Evolutionary conservation across 2,329 filamentous ascomycete genomes (phyloP).

Genomic region (Westerdykella ornata): DNA sequence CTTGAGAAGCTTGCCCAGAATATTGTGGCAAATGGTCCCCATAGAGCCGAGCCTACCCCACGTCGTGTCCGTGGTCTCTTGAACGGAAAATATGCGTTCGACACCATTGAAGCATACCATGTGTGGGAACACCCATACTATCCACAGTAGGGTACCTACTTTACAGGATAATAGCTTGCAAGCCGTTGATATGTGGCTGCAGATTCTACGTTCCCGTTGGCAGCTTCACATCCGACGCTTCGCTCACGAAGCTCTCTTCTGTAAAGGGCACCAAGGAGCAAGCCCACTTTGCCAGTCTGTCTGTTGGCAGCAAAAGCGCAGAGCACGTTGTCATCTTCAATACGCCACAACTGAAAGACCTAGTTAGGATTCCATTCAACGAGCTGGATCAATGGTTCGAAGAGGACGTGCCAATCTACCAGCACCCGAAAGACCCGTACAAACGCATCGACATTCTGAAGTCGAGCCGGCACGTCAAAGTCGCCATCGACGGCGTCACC

Average conservation of each 20-base stretch:
- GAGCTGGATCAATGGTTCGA: slow-evolving; percentile 47
- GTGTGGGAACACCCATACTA: slow-evolving; percentile 37
- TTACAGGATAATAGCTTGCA: background rate
- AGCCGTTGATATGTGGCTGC: background rate
- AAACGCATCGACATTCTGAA: slow-evolving; percentile 57
- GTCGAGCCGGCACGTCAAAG: slow-evolving; percentile 48
- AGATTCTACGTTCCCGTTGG: slow-evolving; percentile 28
- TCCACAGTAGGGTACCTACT: slow-evolving; percentile 23
- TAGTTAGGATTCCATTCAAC: slow-evolving; percentile 29
- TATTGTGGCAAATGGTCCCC: slow-evolving; percentile 37
- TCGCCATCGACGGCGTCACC: slow-evolving; percentile 44
- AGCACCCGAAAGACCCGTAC: slow-evolving; percentile 62
- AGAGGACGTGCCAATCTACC: slow-evolving; percentile 53
- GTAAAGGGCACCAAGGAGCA: slow-evolving; percentile 15
- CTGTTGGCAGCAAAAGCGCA: slow-evolving; percentile 14
- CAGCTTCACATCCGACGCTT: slow-evolving; percentile 15
- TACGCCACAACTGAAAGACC: slow-evolving; percentile 14
- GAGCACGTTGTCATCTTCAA: slow-evolving; percentile 26
- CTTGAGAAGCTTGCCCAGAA: slow-evolving; percentile 38
- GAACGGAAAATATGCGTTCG: slow-evolving; percentile 28
- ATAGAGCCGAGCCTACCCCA: slow-evolving; percentile 20
- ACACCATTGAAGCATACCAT: slow-evolving; percentile 27
- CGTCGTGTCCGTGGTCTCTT: slow-evolving; percentile 31
- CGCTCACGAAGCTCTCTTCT: slow-evolving; percentile 8
- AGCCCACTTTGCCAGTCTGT: slow-evolving; percentile 19